These are phyloP conservation scores for Trichophyton mentagrophytes DNA, from an alignment of 2,329 filamentous ascomycete genomes.

Conservation along the genomic window DNA sequence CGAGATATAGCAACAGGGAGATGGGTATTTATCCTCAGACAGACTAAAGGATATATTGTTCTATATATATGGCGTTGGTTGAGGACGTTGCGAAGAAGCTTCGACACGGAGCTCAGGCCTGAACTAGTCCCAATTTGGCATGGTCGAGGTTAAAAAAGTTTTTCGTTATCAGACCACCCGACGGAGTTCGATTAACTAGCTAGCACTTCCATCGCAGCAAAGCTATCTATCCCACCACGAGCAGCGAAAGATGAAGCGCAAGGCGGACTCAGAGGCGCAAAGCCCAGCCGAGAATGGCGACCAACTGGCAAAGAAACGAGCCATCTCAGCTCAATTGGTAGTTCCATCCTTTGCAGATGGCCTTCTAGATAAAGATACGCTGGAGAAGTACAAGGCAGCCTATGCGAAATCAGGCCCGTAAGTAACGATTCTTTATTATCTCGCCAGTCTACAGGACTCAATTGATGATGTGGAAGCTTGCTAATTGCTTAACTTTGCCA, in stretches of 20 bases:
- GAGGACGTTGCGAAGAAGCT: no score
- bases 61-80: no score
- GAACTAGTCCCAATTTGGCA: not conserved
- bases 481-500: not conserved
- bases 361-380: constrained; percentile 30
- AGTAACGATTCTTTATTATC: constrained; percentile 12
- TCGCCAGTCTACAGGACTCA: not conserved
- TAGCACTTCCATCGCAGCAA: not conserved
- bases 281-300: constrained; percentile 21
- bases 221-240: not conserved
- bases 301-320: constrained; percentile 28
- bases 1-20: not conserved
- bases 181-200: not conserved
- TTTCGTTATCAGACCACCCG: not conserved
- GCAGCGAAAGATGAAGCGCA: constrained; percentile 31
- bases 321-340: constrained; percentile 26
- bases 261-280: constrained; percentile 23
- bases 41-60: no score
- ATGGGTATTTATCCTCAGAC: no score
- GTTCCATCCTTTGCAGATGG: constrained; percentile 32
- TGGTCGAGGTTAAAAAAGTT: not conserved
- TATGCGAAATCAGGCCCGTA: constrained; percentile 34
- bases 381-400: constrained; percentile 31
- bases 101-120: no score
- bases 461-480: constrained; percentile 3